Evolutionary conservation across 352 stramenopile genomes (phyloP), one percentile per base, ranked within the genome.

Genomic region (Phytophthora sansomeana): DNA sequence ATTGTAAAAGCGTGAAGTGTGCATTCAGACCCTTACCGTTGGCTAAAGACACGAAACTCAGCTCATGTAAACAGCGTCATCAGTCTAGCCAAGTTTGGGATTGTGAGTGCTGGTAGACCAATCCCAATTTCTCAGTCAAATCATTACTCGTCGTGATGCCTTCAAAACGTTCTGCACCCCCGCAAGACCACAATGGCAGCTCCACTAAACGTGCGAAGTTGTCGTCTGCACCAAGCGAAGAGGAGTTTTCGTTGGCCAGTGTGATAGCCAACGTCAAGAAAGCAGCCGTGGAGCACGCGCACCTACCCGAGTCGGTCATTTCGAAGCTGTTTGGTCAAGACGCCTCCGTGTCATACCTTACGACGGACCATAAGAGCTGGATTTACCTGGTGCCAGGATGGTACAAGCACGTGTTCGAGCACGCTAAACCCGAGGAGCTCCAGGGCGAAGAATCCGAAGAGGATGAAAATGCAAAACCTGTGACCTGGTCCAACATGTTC

Each of bases 321-420:
- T 52, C 49, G 6, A 62, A 62, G 46, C 48, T 81, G n/a, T 78
- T 81, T 52, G 69, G 76, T 10, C 26, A 57, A 35, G 52, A 78
- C 11, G 65, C 65, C 10, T 74, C 49, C 21, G 64, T 66, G 13
- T 63, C 42, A n/a, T 78, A 74, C 48, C 50, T 81, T 21, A 81
- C 73, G 7, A 58, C 56, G 6, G 73, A 81, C 46, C 58, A 41
- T 46, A 64, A 58, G 28, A 92, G 83, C 46, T 92, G 81, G 83
- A 52, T 92, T 16, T 87, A 84, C 42, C 69, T 86, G 56, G 74
- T 85, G 4, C 83, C 83, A 26, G 62, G 53, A 2, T 92, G 83
- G 83, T 89, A 88, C 52, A 62, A 47, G 8, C 58, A 63, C 24
- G 46, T 89, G 3, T 85, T 77, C 16, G 6, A 77, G 21, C 39